Percentiles rank a stretch among this genome's conserved stretches.
These are phyloP conservation scores for Lentinula aciculospora DNA, from an alignment of 768 basidiomycete genomes.

Conservation along the genomic window DNA sequence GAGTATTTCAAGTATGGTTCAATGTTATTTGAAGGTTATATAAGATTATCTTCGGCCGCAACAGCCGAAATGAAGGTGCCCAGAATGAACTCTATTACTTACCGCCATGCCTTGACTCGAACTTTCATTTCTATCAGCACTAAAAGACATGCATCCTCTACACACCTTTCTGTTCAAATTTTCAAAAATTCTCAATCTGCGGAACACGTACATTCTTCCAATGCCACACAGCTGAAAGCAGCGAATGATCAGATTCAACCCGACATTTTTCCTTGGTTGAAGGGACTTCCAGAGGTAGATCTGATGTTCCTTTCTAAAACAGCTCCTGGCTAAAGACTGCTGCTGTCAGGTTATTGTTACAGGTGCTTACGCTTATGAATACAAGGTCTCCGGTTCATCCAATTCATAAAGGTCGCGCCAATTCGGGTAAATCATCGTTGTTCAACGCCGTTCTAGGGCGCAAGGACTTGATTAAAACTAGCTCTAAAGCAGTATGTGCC, in stretches of 20 bases:
- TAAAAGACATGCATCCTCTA: not conserved
- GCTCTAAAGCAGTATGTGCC: conserved; percentile 61
- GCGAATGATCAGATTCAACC: not conserved
- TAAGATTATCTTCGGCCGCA: not conserved
- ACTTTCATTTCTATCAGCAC: not conserved
- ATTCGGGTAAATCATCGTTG: conserved; percentile 71
- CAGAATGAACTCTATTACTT: not conserved
- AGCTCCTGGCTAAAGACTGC: not conserved
- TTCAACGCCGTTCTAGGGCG: conserved; percentile 64
- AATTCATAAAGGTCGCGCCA: conserved; percentile 57
- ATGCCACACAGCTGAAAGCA: not conserved
- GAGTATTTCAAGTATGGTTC: not conserved
- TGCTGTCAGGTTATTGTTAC: not conserved
- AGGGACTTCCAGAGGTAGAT: not conserved
- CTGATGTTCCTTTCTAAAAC: not conserved
- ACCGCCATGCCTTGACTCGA: not conserved
- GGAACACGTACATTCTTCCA: not conserved
- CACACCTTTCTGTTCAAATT: not conserved
- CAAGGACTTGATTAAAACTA: conserved; percentile 51
- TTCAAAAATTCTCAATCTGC: not conserved
- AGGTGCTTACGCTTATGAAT: not conserved
- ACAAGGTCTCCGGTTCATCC: not conserved
- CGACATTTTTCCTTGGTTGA: not conserved
- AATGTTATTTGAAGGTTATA: not conserved
- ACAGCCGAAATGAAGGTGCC: not conserved